Evolutionary conservation across 164 flowering plant genomes (phyloP), one percentile per base, ranked within the genome.

Genomic region (Cinnamomum chago): DNA sequence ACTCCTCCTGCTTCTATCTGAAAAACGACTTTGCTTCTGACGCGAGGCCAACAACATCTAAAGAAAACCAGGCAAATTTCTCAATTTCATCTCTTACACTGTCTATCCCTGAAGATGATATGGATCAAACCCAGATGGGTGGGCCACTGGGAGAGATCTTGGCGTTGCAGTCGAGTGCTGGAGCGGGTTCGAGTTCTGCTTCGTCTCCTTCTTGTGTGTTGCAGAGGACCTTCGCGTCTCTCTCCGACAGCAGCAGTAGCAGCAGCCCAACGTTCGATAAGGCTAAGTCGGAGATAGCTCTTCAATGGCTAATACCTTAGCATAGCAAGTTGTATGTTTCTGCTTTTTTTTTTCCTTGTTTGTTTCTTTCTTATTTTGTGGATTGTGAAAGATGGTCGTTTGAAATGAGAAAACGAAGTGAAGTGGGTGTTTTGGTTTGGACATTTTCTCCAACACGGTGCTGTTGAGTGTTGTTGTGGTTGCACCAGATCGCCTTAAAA

Each of bases 141-240:
- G 94, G 97, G 27, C 97, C 97, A 2, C 76, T 92, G 72, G 95
- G 90, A 5, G 97, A 92, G 80, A 40, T 40, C 9, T 40, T 40
- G 11, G 94, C 87, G 2, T 71, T 92, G 77, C 85, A 88, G 71
- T 86, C 88, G 3, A 87, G 88, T 27, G 72, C 78, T 25, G 68
- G 66, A 9, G 68, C 70, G 1, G 70, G 30, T 13, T 73, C 80
- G 12, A 77, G 75, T 65, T 58, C 74, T 12, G 75, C 50, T 17
- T 76, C 89, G 15, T 90, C 90, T 0, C 91, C 92, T 3, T 82
- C 92, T 23, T 88, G 89, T 64, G 89, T 87, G 52, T 73, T 88
- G 22, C 88, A 84, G 30, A 87, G 79, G 35, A 79, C 90, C 7
- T 23, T 85, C 10, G 86, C 81, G 28, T 87, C 91, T 1, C 77